Base-by-base conservation (phyloP, 164 flowering plant genomes). In the Umbellularia californica region DNA sequence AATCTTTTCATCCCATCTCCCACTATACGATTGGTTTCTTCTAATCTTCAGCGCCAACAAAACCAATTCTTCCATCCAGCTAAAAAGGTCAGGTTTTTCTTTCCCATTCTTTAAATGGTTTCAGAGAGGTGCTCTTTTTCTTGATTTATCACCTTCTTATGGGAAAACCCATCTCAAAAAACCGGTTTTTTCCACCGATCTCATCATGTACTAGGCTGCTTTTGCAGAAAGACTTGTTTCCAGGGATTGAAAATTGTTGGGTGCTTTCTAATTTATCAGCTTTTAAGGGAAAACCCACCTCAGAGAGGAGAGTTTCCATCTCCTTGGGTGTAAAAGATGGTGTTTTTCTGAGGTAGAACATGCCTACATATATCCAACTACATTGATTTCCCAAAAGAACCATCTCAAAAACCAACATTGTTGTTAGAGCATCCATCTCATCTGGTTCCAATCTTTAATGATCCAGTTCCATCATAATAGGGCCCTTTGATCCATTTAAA, bases 401-500 rank as follows among this genome's bases (percentile, higher is more conserved):
- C 66, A 63, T 23, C 66, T 63, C 27, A 22, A 22, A n/a, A n/a
- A 5, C 12, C 11, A 25, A n/a, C 22, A 0, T 63, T 4, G 0
- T 27, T 67, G 15, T 30, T 2, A 24, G 24, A 17, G 5, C 33
- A 25, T 27, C 25, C 69, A 5, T 22, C 25, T 76, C 50, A 4
- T 55, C 52, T 2, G 70, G 17, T 78, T 28, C 25, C 68, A 73
- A 73, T 60, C 52, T 68, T 51, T 50, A 25, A 17, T 13, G 19
- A 52, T 52, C 58, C 58, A 13, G 17, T 33, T 50, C 55, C 71
- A n/a, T 64, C 47, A 28, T 50, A 25, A 33, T 25, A 41, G 23
- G 79, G 80, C 82, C 47, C 76, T 73, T 79, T 77, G 81, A 74
- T 75, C 79, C 10, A 5, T 51, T 51, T 19, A 50, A 70, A 50